Evolutionary conservation across 129 eudicot genomes (phyloP), one percentile per base, ranked within the genome.

Genomic region (Apium graveolens): DNA sequence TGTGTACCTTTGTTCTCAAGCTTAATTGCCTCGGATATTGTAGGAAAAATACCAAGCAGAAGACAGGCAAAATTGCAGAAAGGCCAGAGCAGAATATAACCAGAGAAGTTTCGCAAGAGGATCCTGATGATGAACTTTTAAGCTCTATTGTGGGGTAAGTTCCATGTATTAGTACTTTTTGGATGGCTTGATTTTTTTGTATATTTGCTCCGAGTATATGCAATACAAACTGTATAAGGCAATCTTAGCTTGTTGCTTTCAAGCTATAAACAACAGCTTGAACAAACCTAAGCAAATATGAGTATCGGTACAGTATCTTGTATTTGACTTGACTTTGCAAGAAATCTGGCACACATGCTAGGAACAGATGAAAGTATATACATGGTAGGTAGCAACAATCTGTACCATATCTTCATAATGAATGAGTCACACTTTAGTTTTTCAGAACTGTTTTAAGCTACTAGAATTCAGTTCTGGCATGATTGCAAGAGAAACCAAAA

Each of bases 21-120:
- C 31, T 66, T 66, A 29, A 66, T 32, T 31, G 24, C 39, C 39
- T 31, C 7, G 72, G 41, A 66, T 66, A 27, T 34, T 37, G 74
- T 84, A 93, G 96, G 95, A 81, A 80, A 81, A 90, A 86, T 75
- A 79, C 70, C 79, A 86, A 68, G 83, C 88, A 84, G 20, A 85
- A 49, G 20, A 26, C 38, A 48, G 76, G 72, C 65, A 65, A 76
- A n/a, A 27, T 41, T 26, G 82, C 83, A 78, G 85, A 79, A 78
- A 80, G 65, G 66, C 18, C 78, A 62, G 69, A 77, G 43, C 78
- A 79, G 82, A 73, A 80, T 68, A 78, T 42, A 20, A 65, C 53
- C 49, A 35, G 65, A 43, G 77, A 73, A 71, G 78, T 73, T 35
- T 78, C 81, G 3, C 85, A 76, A 55, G 88, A 87, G 79, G 84